Base-by-base conservation (phyloP, 768 basidiomycete species). In the Mycena venus region DNA sequence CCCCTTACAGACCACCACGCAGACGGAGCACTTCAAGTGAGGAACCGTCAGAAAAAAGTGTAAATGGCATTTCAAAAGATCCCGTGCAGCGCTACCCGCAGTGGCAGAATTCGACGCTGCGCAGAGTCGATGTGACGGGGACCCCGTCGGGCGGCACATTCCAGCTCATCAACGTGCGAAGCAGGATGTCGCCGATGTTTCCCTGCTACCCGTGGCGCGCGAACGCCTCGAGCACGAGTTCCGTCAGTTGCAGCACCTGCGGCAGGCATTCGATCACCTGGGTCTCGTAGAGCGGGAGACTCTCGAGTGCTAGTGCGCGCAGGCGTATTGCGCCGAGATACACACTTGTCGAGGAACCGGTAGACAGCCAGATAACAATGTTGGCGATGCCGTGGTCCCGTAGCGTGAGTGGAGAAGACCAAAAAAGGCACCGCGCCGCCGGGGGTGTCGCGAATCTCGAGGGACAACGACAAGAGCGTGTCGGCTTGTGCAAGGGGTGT, bases 341-440 rank as follows among this genome's bases (percentile, higher is more conserved):
- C 19, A 56, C 73, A 68, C 7, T 31, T n/a, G 25, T 63, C 49
- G 31, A 74, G 55, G 47, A 40, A 44, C 34, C 27, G 82, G 65
- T 60, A 70, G 77, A 79, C 83, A 66, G 86, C 86, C 34, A 82
- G 77, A 21, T 10, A 5, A 58, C 55, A 19, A 56, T 8, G 31
- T 62, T 11, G 17, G 61, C 27, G 21, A 44, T 17, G 56, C 62
- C 55, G 42, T 42, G 63, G 63, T 72, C 62, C 25, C 42, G 42
- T 9, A 65, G 53, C 31, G 53, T 36, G 38, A 70, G 61, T 63
- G 42, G 49, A 70, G 69, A 51, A 70, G 61, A n/a, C 69, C 63
- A 51, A 63, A 70, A 51, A 70, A 68, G 51, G 51, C 69, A 23
- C 74, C 68, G 55, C 36, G 51, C 34, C 40, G 31, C 40, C 29